Conservation (phyloP, 2,329 filamentous ascomycete genomes). For the Pestalotiopsis sp. region DNA sequence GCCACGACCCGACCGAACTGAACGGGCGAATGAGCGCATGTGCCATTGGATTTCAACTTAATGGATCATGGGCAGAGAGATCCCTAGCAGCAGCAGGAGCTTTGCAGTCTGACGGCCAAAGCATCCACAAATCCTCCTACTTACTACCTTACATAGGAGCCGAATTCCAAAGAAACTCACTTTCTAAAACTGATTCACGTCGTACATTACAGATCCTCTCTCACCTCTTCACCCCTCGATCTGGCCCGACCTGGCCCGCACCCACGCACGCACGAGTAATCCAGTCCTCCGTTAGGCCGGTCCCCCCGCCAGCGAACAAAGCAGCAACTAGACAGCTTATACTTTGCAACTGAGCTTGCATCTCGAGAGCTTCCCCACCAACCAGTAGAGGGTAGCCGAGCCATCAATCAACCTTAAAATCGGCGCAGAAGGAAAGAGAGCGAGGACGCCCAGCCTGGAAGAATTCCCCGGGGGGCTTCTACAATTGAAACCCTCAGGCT, state of each 20-base stretch:
- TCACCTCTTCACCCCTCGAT: neutral
- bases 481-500: neutral
- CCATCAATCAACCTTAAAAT: constrained; percentile 1
- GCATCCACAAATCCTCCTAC: neutral
- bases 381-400: neutral
- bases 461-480: neutral
- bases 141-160: neutral
- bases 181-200: neutral
- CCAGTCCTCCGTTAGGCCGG: neutral
- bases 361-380: constrained; percentile 2
- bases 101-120: neutral
- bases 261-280: neutral
- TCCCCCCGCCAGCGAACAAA: neutral
- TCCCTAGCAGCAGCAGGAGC: neutral
- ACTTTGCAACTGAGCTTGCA: neutral
- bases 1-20: neutral
- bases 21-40: neutral
- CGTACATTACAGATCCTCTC: neutral
- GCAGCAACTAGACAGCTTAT: neutral
- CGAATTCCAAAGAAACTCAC: neutral
- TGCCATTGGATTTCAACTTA: constrained; percentile 1
- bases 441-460: neutral
- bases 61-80: neutral
- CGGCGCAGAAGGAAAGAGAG: neutral
- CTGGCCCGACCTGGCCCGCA: no score